Conservation (phyloP, 2,329 filamentous ascomycete species). For the Colletotrichum sp. region DNA sequence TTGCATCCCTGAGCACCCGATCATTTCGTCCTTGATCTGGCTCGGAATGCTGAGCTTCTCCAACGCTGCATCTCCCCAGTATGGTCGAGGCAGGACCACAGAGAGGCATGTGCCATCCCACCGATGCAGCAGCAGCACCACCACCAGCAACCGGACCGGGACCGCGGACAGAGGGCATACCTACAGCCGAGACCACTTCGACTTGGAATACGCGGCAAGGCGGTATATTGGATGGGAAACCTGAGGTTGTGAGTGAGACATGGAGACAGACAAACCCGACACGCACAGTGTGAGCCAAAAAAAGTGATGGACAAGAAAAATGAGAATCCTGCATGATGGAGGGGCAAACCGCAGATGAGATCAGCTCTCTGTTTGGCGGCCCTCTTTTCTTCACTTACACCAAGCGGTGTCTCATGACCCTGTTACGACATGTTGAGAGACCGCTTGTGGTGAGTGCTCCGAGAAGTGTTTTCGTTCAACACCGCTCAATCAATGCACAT, state of each 20-base stretch:
- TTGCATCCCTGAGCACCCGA: background rate
- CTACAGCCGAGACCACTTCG: background rate
- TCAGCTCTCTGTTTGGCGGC: background rate
- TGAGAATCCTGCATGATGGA: background rate
- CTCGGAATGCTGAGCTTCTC: background rate
- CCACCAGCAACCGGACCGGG: background rate
- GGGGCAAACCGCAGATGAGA: background rate
- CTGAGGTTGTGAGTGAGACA: background rate
- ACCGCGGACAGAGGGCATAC: background rate
- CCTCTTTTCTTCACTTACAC: background rate
- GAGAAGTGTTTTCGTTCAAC: background rate
- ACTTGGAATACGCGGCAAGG: background rate
- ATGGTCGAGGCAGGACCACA: background rate
- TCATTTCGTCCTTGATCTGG: background rate
- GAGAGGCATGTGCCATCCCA: constrained; percentile 8
- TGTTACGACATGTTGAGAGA: background rate
- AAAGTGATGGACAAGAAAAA: background rate
- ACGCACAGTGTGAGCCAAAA: constrained; percentile 13
- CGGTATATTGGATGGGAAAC: background rate
- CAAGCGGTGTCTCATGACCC: background rate
- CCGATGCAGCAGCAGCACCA: background rate
- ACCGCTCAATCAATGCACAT: background rate
- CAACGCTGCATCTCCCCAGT: background rate
- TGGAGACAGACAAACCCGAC: background rate
- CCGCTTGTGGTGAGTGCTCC: background rate